Conservation (phyloP, 2,329 filamentous ascomycete genomes). For the Neonectria punicea region DNA sequence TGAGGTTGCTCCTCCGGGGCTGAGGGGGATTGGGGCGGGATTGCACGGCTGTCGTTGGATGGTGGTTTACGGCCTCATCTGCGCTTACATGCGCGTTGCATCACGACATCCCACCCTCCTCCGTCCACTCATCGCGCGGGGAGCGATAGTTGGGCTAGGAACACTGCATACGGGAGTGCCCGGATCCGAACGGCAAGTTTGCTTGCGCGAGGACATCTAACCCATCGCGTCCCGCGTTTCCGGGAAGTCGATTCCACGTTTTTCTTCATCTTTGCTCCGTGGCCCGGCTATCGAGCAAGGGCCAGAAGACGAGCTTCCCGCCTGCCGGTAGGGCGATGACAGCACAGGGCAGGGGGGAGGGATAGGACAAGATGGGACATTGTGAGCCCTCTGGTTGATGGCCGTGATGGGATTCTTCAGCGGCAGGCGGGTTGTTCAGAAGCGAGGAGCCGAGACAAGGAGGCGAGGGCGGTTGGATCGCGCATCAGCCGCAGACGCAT, state of each 20-base stretch:
- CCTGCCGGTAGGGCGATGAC: background rate
- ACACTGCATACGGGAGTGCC: background rate
- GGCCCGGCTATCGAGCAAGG: constrained; percentile 16
- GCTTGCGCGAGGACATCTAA: background rate
- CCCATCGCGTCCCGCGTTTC: background rate
- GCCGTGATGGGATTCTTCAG: constrained; percentile 5
- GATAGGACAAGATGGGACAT: constrained; percentile 8
- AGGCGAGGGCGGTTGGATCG: constrained; percentile 1
- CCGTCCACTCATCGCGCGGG: constrained; percentile 8
- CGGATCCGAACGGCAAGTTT: background rate
- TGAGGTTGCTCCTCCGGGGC: background rate
- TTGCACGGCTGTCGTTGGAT: constrained; percentile 1
- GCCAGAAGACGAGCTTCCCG: constrained; percentile 4
- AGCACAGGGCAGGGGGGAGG: constrained; percentile 10
- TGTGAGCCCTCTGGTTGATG: constrained; percentile 7
- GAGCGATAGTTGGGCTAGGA: constrained; percentile 1
- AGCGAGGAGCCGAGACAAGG: background rate
- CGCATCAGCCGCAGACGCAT: constrained; percentile 22
- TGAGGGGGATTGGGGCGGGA: background rate
- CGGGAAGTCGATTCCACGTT: constrained; percentile 1
- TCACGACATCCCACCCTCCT: constrained; percentile 4
- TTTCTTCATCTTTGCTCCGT: constrained; percentile 8
- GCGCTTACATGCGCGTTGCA: constrained; percentile 11
- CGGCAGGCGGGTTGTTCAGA: constrained; percentile 5
- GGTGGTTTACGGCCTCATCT: constrained; percentile 1